Conservation (phyloP, 176 grass and related monocot species). For the maize (Zea mays) region Zm-B73-REFERENCE-NAM-5.0 NC_050105.1:149445501-149446000, state of each 20-base stretch:
- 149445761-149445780: background rate
- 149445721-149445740: constrained; percentile 1
- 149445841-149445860: background rate
- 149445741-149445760: background rate
- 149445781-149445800: background rate
- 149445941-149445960: background rate
- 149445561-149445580: background rate
- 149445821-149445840: background rate
- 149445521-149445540: constrained; percentile 2
- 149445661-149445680: background rate
- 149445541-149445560: background rate
- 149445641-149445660: constrained; percentile 5
- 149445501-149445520: constrained; percentile 2
- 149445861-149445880: background rate
- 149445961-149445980: constrained; percentile 3
- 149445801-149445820: background rate
- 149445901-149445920: background rate
- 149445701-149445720: no score
- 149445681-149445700: no score
- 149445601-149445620: background rate
- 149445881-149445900: background rate
- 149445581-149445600: background rate
- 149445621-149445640: background rate
- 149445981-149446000: background rate
- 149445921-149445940: background rate